Base-by-base conservation (phyloP, 2,329 filamentous ascomycete genomes). In the Pseudocercospora vitis region DNA sequence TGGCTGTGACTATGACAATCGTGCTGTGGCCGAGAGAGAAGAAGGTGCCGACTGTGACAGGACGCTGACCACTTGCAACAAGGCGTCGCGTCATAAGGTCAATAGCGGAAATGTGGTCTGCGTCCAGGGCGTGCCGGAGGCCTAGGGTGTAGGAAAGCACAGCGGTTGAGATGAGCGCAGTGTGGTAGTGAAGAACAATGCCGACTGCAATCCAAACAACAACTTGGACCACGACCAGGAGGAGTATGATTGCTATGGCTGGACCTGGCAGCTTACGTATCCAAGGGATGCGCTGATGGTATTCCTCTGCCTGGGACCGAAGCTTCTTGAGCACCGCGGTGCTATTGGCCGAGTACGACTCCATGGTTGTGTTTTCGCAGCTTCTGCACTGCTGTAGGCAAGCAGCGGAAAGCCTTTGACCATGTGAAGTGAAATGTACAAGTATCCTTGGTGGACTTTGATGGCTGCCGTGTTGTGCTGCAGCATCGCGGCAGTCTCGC, bases 1-100 rank as follows among this genome's bases (percentile, higher is more conserved):
- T 81, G 45, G 89, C 96, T 0, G 92, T 97, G 60, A 95, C 77
- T 53, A 96, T 78, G 19, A 97, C 92, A 63, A 97, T 89, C 71
- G 92, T 96, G 19, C 88, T 95, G 73, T 97, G 92, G 0, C 94
- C 92, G 0, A 97, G 81, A 0, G 88, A 92, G 76, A 99, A 97
- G 70, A 89, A 97, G 1, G 90, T 96, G 37, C 92, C 94, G 1
- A 97, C 92, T 0, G 91, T 92, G 8, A 95, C 91, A 1, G 92
- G 91, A 1, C 83, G 83, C 67, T 94, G 89, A 14, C 90, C 91
- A 0, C 88, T 82, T 0, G 91, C 91, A 31, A 97, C 84, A 19
- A 97, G 82, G 5, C 92, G 85, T 2, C 94, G 82, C 0, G 94
- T 97, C 86, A 95, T 95, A 31, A 97, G 81, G 72, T 97, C 92